Conservation (phyloP, 1,284 basidiomycete species). For the Afroboletus lepidellus region DNA sequence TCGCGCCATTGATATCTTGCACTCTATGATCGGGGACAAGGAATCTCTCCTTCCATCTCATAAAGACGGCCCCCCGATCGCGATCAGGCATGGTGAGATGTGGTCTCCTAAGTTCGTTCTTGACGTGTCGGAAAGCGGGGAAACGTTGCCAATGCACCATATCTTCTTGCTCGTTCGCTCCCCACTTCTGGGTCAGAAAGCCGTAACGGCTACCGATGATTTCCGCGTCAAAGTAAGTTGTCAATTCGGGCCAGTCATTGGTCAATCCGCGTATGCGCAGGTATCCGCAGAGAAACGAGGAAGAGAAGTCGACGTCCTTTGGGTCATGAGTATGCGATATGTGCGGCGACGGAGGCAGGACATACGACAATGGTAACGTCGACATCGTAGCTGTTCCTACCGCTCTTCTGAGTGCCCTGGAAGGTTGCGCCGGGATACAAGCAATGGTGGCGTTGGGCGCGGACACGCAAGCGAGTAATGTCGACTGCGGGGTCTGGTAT, state of each 20-base stretch:
- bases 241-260: slow-evolving; percentile 87
- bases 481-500: slow-evolving; percentile 62
- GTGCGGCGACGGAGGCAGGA: slow-evolving; percentile 20
- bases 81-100: slow-evolving; percentile 73
- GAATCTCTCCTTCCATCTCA: slow-evolving; percentile 97
- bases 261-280: slow-evolving; percentile 87
- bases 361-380: slow-evolving; percentile 77
- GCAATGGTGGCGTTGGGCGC: slow-evolving; percentile 74
- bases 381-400: slow-evolving; percentile 83
- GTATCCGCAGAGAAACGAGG: slow-evolving; percentile 83
- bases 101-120: slow-evolving; percentile 71
- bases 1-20: slow-evolving; percentile 92
- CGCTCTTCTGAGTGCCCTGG: slow-evolving; percentile 80
- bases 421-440: slow-evolving; percentile 80
- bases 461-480: slow-evolving; percentile 71
- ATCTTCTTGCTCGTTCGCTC: slow-evolving; percentile 84
- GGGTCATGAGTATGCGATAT: slow-evolving; percentile 1
- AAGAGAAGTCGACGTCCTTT: slow-evolving; percentile 80
- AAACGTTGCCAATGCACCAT: slow-evolving; percentile 90
- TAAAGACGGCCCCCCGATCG: slow-evolving; percentile 79
- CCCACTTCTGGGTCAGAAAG: slow-evolving; percentile 84
- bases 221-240: slow-evolving; percentile 92
- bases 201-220: slow-evolving; percentile 88
- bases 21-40: slow-evolving; percentile 92
- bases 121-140: slow-evolving; percentile 81